Percentiles rank a stretch among this genome's conserved stretches.
These are phyloP conservation scores for Xylaria sp. DNA, from an alignment of 2,329 filamentous ascomycete species.

Conservation along the genomic window DNA sequence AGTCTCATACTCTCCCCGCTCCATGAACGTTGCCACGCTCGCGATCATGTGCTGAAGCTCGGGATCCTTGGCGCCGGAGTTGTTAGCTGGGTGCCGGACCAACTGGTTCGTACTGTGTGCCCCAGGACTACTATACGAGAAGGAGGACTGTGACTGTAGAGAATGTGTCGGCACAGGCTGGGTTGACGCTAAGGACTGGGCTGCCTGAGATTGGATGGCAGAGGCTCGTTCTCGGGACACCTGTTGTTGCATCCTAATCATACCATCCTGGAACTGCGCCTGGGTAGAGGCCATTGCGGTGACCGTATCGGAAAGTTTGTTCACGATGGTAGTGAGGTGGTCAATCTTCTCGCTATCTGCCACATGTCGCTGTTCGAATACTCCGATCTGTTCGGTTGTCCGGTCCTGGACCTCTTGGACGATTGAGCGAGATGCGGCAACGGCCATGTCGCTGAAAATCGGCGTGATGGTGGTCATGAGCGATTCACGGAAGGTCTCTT, in stretches of 20 bases:
- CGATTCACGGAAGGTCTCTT: conserved; percentile 66
- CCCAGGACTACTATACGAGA: conserved; percentile 33
- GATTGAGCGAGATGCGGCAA: conserved; percentile 68
- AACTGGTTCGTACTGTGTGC: conserved; percentile 41
- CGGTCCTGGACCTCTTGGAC: conserved; percentile 69
- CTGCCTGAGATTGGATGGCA: conserved; percentile 26
- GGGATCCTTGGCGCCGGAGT: conserved; percentile 49
- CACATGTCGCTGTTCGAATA: conserved; percentile 54
- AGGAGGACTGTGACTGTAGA: conserved; percentile 17
- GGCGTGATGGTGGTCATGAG: conserved; percentile 68
- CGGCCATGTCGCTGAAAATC: conserved; percentile 65
- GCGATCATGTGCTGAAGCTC: conserved; percentile 61
- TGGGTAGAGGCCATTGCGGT: conserved; percentile 71
- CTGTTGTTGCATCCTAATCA: conserved; percentile 60
- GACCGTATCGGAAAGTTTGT: conserved; percentile 68
- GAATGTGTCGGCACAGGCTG: conserved; percentile 3
- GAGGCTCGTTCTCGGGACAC: conserved; percentile 45
- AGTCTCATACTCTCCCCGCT: conserved; percentile 62
- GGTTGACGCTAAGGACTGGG: conserved; percentile 9
- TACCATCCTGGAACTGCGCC: conserved; percentile 67
- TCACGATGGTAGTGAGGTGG: conserved; percentile 69
- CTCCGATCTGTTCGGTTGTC: conserved; percentile 53
- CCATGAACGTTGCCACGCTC: conserved; percentile 64
- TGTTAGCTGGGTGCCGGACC: conserved; percentile 44
- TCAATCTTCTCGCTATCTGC: conserved; percentile 68